Evolutionary conservation across 2,329 filamentous ascomycete species (phyloP), one percentile per base, ranked within the genome.

Genomic region (Lasiodiplodia gonubiensis): DNA sequence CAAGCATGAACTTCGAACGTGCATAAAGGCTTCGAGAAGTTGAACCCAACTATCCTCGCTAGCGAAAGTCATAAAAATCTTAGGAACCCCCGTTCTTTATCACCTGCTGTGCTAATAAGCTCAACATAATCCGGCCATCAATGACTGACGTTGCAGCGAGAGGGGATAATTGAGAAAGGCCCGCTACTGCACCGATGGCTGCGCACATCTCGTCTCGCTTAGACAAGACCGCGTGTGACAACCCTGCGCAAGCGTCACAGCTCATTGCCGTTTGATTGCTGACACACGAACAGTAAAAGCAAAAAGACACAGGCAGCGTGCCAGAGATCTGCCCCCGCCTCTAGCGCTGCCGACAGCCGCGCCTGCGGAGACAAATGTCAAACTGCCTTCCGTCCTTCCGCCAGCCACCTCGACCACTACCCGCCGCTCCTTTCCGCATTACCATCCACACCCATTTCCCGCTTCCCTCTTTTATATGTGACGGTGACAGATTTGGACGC

Each of bases 171-270:
- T 3, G 10, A 11, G 42, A 42, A 3, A 46, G n/a, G 39, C 39
- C 16, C 6, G 8, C 16, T 46, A 5, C 42, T n/a, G 42, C 42
- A n/a, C 42, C 42, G 18, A 7, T 8, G 10, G 21, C 18, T 21
- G 42, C n/a, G n/a, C n/a, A n/a, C n/a, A n/a, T n/a, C n/a, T 57
- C 33, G 37, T 57, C 12, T 16, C 37, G 35, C 35, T 14, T 23
- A 46, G 7, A 23, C 7, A 16, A 37, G 14, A 21, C 25, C 21
- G 18, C 54, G 37, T 59, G 54, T 59, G 54, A 59, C 14, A 23
- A 59, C 27, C 54, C 54, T 25, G 54, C 54, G 35, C 16, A 42
- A 59, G 54, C 37, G 54, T 30, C 16, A 33, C 53, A 55, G 53
- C 53, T 21, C 53, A 5, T 12, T 12, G 30, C 30, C 53, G 30